Conservation (phyloP, 2,329 filamentous ascomycete species). For the Domatiomyces catenatus region DNA sequence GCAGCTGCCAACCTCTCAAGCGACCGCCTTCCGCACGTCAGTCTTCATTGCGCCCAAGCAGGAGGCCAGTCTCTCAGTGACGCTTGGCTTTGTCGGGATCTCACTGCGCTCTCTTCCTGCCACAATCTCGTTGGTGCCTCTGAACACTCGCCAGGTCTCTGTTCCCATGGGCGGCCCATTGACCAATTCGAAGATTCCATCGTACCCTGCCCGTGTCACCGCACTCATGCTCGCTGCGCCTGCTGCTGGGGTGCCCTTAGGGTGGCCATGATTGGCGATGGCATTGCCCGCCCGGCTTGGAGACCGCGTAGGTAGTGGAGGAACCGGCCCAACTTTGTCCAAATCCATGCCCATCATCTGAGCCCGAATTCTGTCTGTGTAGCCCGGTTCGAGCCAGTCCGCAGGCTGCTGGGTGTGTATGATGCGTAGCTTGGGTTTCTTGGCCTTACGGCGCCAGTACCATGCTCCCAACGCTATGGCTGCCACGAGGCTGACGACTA, state of each 20-base stretch:
- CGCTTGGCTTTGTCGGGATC: neutral
- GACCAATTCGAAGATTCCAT: neutral
- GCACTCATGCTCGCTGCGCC: neutral
- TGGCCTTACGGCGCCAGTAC: conserved; percentile 1
- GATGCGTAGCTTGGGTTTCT: conserved; percentile 1
- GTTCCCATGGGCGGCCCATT: neutral
- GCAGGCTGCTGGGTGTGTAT: conserved; percentile 1
- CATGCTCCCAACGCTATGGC: neutral
- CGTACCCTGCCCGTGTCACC: neutral
- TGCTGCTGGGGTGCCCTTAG: too few relatives aligned
- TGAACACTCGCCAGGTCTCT: neutral
- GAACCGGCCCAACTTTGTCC: conserved; percentile 1
- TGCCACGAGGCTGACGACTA: neutral
- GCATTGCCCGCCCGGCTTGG: neutral
- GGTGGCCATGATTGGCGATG: neutral
- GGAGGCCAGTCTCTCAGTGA: neutral
- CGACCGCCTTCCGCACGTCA: neutral
- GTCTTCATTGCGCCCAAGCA: neutral
- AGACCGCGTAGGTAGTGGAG: neutral
- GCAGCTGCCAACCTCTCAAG: neutral
- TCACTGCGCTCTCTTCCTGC: neutral
- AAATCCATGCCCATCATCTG: conserved; percentile 3
- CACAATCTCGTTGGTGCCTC: neutral
- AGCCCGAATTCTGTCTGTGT: conserved; percentile 3
- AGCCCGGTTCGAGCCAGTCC: conserved; percentile 3